These are phyloP conservation scores for Fusarium pseudocircinatum DNA, from an alignment of 2,329 filamentous ascomycete genomes.

Conservation along the genomic window DNA sequence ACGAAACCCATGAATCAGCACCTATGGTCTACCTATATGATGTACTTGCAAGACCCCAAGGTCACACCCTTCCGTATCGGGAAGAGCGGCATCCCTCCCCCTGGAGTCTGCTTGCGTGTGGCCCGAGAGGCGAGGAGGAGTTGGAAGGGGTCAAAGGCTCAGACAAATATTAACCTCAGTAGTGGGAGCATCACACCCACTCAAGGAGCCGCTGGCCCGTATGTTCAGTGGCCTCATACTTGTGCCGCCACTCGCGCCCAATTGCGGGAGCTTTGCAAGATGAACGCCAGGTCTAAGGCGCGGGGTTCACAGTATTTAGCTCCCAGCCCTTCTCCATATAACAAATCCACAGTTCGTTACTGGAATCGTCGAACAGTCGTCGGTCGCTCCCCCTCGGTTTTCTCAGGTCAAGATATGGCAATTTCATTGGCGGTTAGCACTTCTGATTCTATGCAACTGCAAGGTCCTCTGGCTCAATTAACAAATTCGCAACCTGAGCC, in stretches of 20 bases:
- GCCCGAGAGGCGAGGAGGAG: conserved; percentile 72
- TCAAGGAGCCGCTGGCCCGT: conserved; percentile 55
- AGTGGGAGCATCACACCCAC: conserved; percentile 68
- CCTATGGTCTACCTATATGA: conserved; percentile 71
- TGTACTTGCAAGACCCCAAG: conserved; percentile 73
- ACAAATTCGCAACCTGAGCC: conserved; percentile 53
- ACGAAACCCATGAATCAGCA: conserved; percentile 72
- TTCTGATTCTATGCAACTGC: conserved; percentile 70
- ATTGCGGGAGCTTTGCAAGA: conserved; percentile 70
- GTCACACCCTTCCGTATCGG: conserved; percentile 73
- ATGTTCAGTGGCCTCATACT: conserved; percentile 71
- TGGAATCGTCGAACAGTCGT: conserved; percentile 61
- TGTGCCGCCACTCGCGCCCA: conserved; percentile 70
- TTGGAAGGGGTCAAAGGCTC: conserved; percentile 69
- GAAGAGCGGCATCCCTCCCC: conserved; percentile 70
- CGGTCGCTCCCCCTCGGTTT: conserved; percentile 58
- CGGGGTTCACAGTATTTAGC: conserved; percentile 59
- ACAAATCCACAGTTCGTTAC: conserved; percentile 59
- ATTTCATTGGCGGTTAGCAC: conserved; percentile 71
- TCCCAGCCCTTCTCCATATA: conserved; percentile 66
- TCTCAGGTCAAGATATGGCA: conserved; percentile 70
- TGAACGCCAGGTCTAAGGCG: conserved; percentile 58
- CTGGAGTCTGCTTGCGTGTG: conserved; percentile 71
- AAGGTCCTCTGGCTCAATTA: conserved; percentile 69
- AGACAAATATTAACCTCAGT: conserved; percentile 48